Percentiles rank a stretch among this genome's conserved stretches.
Evolutionary conservation across 148 eudicot species (phyloP).

Genomic region (Chenopodium album): DNA sequence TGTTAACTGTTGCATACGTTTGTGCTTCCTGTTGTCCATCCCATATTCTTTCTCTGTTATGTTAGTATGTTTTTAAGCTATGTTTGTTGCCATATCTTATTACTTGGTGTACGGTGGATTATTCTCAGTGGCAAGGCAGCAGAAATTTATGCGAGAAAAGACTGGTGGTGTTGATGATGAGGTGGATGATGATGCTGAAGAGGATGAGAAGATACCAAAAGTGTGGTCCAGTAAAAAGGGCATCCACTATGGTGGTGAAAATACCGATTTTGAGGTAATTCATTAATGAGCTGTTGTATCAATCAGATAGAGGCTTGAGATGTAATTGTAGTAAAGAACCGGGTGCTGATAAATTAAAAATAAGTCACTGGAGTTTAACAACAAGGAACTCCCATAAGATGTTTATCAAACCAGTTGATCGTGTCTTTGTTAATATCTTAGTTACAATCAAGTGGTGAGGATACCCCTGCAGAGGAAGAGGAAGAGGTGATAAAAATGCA

Average conservation of each 20-base stretch:
- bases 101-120: slow-evolving; percentile 12
- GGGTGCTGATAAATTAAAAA: background rate
- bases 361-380: background rate
- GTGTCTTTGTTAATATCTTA: slow-evolving; percentile 21
- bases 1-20: background rate
- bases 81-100: background rate
- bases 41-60: background rate
- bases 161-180: slow-evolving; percentile 74
- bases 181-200: slow-evolving; percentile 59
- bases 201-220: slow-evolving; percentile 45
- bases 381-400: background rate
- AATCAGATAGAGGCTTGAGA: background rate
- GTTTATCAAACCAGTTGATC: slow-evolving; percentile 7
- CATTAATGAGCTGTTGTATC: background rate
- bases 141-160: slow-evolving; percentile 52
- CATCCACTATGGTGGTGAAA: slow-evolving; percentile 40
- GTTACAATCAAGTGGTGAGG: slow-evolving; percentile 72
- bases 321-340: background rate
- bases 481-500: slow-evolving; percentile 61
- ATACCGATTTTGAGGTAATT: slow-evolving; percentile 58
- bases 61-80: background rate
- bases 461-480: slow-evolving; percentile 66
- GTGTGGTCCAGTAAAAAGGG: slow-evolving; percentile 53
- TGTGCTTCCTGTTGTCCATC: slow-evolving; percentile 3
- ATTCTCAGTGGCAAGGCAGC: slow-evolving; percentile 57